Evolutionary conservation across 163 green algal genomes (phyloP), one percentile per base, ranked within the genome.

Genomic region (Volvox carteri): DNA sequence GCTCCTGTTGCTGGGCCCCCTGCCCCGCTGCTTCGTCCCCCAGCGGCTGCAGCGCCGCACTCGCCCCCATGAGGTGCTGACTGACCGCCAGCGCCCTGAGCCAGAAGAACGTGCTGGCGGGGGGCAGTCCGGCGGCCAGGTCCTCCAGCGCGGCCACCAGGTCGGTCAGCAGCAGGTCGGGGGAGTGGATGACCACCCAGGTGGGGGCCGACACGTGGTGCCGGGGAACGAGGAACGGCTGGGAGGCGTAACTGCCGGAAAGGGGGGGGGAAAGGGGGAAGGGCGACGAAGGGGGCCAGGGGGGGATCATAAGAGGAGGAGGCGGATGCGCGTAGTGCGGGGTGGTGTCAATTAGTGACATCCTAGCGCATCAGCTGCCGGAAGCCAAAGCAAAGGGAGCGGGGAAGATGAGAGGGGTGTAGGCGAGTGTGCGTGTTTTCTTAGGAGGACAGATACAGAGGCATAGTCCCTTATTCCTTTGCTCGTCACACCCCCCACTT

Each of bases 201-300:
- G 79, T 87, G 79, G 79, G 79, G 35, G 79, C 33, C 25, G 62
- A 78, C 21, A 56, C 48, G 79, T 87, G 79, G 30, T 30, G 48
- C 1, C 79, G 79, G 30, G 79, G 79, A 6, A 87, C 79, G 56
- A 87, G 79, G 62, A 78, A 52, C 12, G 41, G 79, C 42, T 87
- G 79, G 0, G 79, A 87, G 62, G 79, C 79, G 60, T 87, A 87
- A 62, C 79, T 87, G 79, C 62, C 42, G 79, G 62, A 9, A 3
- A 30, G 44, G 9, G 9, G 42, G 25, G 73, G 11, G 23, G 44
- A 33, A 80, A 9, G 42, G 42, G 41, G n/a, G 42, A 14, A 42
- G 73, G 33, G 37, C 37, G 48, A 52, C 35, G 70, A 78, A 35
- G 41, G 5, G 41, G 6, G 19, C 6, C 11, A 78, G 6, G n/a